phyloP scores from a whole-genome alignment of 257 asterid genomes.

The Cinchona pubescens region DNA sequence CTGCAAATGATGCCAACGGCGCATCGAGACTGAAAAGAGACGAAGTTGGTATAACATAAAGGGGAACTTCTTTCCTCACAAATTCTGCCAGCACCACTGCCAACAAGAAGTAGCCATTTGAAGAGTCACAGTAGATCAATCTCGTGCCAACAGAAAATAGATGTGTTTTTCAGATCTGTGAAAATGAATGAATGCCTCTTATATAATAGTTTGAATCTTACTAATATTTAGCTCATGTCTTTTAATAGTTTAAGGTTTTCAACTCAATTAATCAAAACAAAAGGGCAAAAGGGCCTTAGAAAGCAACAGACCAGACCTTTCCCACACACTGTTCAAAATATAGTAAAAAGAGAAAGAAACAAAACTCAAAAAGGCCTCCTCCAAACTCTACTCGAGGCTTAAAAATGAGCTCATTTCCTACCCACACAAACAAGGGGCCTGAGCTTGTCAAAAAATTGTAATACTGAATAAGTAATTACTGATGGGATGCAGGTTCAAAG shows the following conservation, averaged over 20 bases:
- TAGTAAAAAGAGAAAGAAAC: neutral
- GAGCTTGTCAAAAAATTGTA: neutral
- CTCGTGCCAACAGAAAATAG: neutral
- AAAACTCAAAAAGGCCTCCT: neutral
- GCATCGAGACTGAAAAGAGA: conserved; percentile 67
- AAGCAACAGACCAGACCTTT: neutral
- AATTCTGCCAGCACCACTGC: conserved; percentile 97
- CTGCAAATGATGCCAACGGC: conserved; percentile 67
- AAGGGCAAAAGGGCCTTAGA: neutral
- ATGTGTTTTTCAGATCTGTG: neutral
- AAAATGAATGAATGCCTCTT: neutral
- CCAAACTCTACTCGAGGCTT: neutral
- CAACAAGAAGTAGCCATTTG: conserved; percentile 30
- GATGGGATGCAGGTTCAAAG: neutral
- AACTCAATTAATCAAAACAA: neutral
- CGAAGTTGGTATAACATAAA: conserved; percentile 65
- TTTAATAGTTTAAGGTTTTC: conserved; percentile 1
- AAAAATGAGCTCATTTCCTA: neutral
- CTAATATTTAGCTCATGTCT: neutral
- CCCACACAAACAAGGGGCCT: neutral
- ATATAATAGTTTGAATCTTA: neutral
- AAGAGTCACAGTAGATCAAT: neutral
- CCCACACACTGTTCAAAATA: neutral
- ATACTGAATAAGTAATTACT: neutral
- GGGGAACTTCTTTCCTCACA: conserved; percentile 90